These are phyloP conservation scores for Russula virescens DNA, from an alignment of 768 basidiomycete genomes.

Conservation along the genomic window DNA sequence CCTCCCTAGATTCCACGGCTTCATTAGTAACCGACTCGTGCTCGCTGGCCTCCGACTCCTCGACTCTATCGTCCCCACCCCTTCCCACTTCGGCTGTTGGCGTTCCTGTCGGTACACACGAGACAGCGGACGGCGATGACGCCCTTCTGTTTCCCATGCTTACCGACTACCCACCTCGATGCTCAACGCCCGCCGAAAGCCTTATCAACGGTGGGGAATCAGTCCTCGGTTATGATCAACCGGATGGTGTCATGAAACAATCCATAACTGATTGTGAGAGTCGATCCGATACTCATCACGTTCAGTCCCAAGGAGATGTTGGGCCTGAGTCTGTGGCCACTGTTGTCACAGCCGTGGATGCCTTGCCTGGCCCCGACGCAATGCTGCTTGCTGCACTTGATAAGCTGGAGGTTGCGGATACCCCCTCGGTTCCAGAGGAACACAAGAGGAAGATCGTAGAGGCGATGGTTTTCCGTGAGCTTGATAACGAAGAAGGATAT, in stretches of 20 bases:
- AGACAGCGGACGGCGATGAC: slow-evolving; percentile 1
- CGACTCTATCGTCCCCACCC: neutral
- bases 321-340: neutral
- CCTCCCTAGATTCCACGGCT: slow-evolving; percentile 1
- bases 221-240: neutral
- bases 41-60: neutral
- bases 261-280: neutral
- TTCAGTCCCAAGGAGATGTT: neutral
- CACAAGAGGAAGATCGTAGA: slow-evolving; percentile 67
- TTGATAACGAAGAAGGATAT: slow-evolving; percentile 70
- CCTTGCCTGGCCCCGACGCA: neutral
- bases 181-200: neutral
- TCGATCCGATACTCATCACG: neutral
- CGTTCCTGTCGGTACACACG: neutral
- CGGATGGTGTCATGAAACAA: neutral
- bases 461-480: slow-evolving; percentile 70
- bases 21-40: neutral
- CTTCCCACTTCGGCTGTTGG: neutral
- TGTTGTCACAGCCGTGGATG: neutral
- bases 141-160: slow-evolving; percentile 9
- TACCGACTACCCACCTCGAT: slow-evolving; percentile 1
- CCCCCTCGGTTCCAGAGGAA: slow-evolving; percentile 11
- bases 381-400: slow-evolving; percentile 9
- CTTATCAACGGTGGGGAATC: neutral
- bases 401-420: slow-evolving; percentile 28